A percentile compares a stretch with the other conserved stretches of the same genome.
These are phyloP conservation scores for Xerocomellus dryophilus DNA, from an alignment of 768 basidiomycete species.

Conservation along the genomic window DNA sequence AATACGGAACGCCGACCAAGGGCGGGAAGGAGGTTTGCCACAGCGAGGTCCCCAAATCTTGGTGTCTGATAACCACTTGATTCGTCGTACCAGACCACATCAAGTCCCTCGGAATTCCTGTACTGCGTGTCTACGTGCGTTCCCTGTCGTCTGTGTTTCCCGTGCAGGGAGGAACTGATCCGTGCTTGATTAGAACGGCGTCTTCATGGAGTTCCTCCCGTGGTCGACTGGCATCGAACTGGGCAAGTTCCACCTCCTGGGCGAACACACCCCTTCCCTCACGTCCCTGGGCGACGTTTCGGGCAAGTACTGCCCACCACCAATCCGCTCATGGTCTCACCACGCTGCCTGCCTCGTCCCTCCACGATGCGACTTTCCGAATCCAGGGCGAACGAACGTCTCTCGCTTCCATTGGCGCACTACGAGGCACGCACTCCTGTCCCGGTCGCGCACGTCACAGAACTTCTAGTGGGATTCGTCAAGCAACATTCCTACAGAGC, in stretches of 20 bases:
- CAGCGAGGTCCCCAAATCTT: not conserved
- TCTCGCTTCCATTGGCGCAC: too few relatives aligned
- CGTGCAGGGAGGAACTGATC: not conserved
- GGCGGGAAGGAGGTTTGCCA: constrained; percentile 26
- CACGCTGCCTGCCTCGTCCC: constrained; percentile 22
- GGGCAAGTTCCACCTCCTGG: constrained; percentile 32
- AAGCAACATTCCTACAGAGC: too few relatives aligned
- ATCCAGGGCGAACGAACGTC: too few relatives aligned
- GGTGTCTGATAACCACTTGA: not conserved
- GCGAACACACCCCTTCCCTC: constrained; percentile 35
- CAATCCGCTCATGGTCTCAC: constrained; percentile 24
- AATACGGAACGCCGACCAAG: constrained; percentile 36
- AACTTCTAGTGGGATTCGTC: constrained; percentile 19
- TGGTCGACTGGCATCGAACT: constrained; percentile 27
- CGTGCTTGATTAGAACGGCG: constrained; percentile 28
- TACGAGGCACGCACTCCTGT: too few relatives aligned
- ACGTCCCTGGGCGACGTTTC: constrained; percentile 35
- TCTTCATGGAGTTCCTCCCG: constrained; percentile 33
- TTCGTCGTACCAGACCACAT: constrained; percentile 23
- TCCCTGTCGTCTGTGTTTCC: not conserved
- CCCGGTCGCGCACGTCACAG: constrained; percentile 19
- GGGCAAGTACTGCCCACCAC: constrained; percentile 23
- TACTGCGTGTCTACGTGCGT: constrained; percentile 33
- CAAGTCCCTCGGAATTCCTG: constrained; percentile 30
- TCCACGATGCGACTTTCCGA: constrained; percentile 17